A percentile compares a stretch with the other conserved stretches of the same genome.
Conservation (phyloP, 345 rosid species). For the Hibiscus syriacus region DNA sequence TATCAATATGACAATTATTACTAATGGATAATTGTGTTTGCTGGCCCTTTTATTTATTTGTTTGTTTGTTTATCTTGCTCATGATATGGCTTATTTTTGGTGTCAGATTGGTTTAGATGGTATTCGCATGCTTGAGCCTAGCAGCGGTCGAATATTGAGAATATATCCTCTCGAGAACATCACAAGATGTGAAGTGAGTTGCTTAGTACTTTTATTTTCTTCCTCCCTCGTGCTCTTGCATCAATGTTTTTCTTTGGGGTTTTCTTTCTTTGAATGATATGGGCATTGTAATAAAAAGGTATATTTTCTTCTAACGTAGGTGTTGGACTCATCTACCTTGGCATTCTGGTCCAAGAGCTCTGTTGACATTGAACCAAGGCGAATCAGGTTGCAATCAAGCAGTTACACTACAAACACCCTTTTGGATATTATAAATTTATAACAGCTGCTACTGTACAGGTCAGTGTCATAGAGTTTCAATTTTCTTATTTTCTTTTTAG, state of each 20-base stretch:
- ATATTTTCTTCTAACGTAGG: constrained; percentile 26
- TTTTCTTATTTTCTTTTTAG: background rate
- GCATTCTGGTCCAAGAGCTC: constrained; percentile 97
- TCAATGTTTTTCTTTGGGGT: background rate
- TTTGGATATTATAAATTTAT: constrained; percentile 81
- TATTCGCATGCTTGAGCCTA: constrained; percentile 95
- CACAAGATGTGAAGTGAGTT: constrained; percentile 88
- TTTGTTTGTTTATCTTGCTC: background rate
- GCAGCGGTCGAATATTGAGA: constrained; percentile 69
- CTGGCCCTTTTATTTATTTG: background rate
- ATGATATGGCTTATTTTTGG: background rate
- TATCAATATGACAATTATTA: background rate
- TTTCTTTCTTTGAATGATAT: background rate
- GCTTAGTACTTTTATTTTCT: background rate
- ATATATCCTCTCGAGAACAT: constrained; percentile 92
- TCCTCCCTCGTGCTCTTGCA: background rate
- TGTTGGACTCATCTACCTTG: constrained; percentile 66
- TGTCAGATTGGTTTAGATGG: constrained; percentile 97
- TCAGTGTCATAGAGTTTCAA: constrained; percentile 13
- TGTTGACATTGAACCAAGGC: constrained; percentile 84
- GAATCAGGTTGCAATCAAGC: constrained; percentile 90
- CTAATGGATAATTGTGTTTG: background rate
- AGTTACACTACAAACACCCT: constrained; percentile 84
- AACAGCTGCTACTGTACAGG: constrained; percentile 99
- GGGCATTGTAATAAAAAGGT: background rate